Conservation (phyloP, 2,329 filamentous ascomycete species). For the Phialemonium atrogriseum region DNA sequence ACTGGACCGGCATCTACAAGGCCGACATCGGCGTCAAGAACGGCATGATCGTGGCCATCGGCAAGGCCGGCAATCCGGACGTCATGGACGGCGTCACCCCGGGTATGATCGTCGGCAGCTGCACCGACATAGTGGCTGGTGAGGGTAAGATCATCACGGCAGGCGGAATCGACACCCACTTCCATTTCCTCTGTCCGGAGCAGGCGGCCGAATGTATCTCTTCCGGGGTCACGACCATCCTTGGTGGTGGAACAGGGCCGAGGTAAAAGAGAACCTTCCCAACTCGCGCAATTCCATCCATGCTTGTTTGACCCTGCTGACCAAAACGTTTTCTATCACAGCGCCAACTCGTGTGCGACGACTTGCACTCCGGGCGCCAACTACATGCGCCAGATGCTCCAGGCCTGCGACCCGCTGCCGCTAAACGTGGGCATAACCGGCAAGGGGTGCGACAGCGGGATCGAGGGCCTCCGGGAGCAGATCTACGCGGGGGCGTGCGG, state of each 20-base stretch:
- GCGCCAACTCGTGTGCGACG: slow-evolving; percentile 81
- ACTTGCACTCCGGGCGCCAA: slow-evolving; percentile 85
- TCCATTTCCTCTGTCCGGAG: slow-evolving; percentile 93
- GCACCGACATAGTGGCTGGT: slow-evolving; percentile 85
- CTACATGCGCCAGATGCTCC: slow-evolving; percentile 82
- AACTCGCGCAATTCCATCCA: too few species aligned
- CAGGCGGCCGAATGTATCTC: slow-evolving; percentile 78
- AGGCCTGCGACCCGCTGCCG: slow-evolving; percentile 73
- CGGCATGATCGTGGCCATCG: slow-evolving; percentile 78
- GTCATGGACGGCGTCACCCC: slow-evolving; percentile 82
- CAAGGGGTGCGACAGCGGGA: slow-evolving; percentile 81
- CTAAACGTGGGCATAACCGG: slow-evolving; percentile 87
- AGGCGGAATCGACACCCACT: slow-evolving; percentile 82
- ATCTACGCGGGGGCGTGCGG: slow-evolving; percentile 77
- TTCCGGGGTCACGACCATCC: slow-evolving; percentile 80
- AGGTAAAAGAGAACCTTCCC: slow-evolving; percentile 53
- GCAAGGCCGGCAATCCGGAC: slow-evolving; percentile 95
- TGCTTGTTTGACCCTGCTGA: too few species aligned
- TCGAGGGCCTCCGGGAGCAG: slow-evolving; percentile 67
- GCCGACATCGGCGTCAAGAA: slow-evolving; percentile 91
- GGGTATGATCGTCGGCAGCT: slow-evolving; percentile 74
- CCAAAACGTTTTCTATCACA: slow-evolving; percentile 26
- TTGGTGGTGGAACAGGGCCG: slow-evolving; percentile 89
- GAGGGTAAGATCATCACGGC: slow-evolving; percentile 88
- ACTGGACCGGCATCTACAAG: slow-evolving; percentile 91